phyloP scores from a whole-genome alignment of 129 eudicot genomes.

The Solidago caesia region DNA sequence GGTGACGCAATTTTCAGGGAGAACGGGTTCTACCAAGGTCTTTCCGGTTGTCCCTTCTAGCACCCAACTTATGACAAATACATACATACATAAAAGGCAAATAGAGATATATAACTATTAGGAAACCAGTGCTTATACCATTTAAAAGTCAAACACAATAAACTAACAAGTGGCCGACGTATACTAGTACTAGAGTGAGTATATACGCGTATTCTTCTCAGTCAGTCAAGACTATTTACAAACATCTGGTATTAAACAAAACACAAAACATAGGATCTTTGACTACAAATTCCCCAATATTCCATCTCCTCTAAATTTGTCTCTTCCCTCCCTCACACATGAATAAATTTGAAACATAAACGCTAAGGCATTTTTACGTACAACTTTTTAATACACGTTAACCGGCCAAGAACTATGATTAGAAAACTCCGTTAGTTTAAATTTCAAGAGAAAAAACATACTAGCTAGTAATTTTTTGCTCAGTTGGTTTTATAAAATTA shows the following conservation, averaged over 20 bases:
- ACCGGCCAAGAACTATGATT: too few relatives aligned
- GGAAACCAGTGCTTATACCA: slow-evolving; percentile 24
- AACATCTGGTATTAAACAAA: slow-evolving; percentile 32
- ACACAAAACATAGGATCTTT: slow-evolving; percentile 30
- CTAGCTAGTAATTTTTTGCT: too few relatives aligned
- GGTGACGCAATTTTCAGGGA: background rate
- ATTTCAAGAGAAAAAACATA: too few relatives aligned
- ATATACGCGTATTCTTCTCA: slow-evolving; percentile 38
- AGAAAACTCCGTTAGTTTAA: too few relatives aligned
- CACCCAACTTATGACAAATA: slow-evolving; percentile 28
- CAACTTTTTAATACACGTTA: too few relatives aligned
- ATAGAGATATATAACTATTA: slow-evolving; percentile 8
- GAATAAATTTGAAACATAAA: background rate
- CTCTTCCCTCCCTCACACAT: background rate
- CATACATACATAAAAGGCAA: slow-evolving; percentile 5
- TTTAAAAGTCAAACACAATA: slow-evolving; percentile 34
- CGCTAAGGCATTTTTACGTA: background rate
- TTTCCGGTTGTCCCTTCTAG: slow-evolving; percentile 24
- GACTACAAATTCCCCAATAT: slow-evolving; percentile 3
- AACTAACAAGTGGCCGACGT: slow-evolving; percentile 26
- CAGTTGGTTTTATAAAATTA: too few relatives aligned
- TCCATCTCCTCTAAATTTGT: background rate
- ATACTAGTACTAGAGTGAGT: background rate
- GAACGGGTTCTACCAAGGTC: background rate
- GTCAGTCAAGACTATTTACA: slow-evolving; percentile 24